Evolutionary conservation across 257 asterid genomes (phyloP), one percentile per base, ranked within the genome.

Genomic region (Lycium barbarum): DNA sequence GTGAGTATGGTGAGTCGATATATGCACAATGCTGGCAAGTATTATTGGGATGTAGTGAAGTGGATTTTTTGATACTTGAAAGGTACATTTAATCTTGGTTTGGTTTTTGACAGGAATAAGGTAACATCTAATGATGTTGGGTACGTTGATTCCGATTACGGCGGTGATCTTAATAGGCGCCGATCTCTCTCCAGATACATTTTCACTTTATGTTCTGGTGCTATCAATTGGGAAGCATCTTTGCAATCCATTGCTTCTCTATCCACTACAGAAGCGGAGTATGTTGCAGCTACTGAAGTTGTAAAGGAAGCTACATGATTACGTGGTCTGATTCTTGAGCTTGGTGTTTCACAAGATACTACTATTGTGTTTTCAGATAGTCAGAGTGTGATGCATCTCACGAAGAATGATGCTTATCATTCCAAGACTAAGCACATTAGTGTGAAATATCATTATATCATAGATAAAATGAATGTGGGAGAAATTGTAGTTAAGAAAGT

Each of bases 261-360:
- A n/a, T 59, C 35, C 11, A 18, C 66, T 18, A 14, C 8, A 55
- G 20, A 55, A 5, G 7, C 0, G 20, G 62, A 72, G 12, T 86
- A 80, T 7, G 70, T 79, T n/a, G 80, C 79, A 1, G 11, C 80
- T 2, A 26, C 62, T 40, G 66, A 87, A 67, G 84, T 49, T 5
- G 18, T 49, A 0, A 87, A 87, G 15, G 83, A 87, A 26, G 80
- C 15, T 3, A 55, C 76, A 7, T 79, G 70, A 85, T 58, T 84
- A 35, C 0, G 38, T 8, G 67, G 83, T n/a, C 11, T 80, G 9
- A 10, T 79, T 9, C 5, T 18, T 22, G 80, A 79, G 9, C 74
- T 84, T 5, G 67, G 57, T 3, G 1, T 76, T 11, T 5, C 22
- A 14, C 57, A 63, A 12, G 20, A 18, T 20, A 2, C 15, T 4